Evolutionary conservation across 768 basidiomycete genomes (phyloP), one percentile per base, ranked within the genome.

Genomic region (Rhizopogon vinicolor): DNA sequence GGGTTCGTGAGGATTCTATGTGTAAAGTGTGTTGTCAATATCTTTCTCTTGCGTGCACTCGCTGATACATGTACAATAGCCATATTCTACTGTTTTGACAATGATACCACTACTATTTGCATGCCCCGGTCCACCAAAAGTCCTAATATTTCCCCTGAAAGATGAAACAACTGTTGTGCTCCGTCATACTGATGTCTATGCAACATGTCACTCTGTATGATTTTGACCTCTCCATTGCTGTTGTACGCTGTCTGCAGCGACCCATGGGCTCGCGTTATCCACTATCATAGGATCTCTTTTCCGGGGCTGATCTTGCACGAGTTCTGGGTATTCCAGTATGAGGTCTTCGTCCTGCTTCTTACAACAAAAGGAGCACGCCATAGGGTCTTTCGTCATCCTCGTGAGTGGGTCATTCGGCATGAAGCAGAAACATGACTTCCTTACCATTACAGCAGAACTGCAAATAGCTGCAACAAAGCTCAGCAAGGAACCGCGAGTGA

Each of bases 221-320:
- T 44, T 14, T n/a, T 46, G 43, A n/a, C 33, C 29, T 46, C 42
- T 37, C 22, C 48, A 12, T 13, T 51, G 40, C 22, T 44, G 3
- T 25, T 13, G 9, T 5, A 2, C 19, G 13, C 14, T 16, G 19
- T 49, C 7, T 13, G 35, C 37, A 14, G 19, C 18, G 7, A 18
- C 18, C 50, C 28, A 19, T 13, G 3, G 33, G 7, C 14, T 9
- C 3, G 6, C n/a, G 22, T 18, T 7, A 33, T 35, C 37, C 41
- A 57, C 43, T 54, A 44, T 51, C 63, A 63, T 67, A 9, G 29
- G 22, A 10, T 55, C 49, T 3, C 33, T 42, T 16, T 46, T 46
- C n/a, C 28, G 54, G 25, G 58, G 66, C 37, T 65, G 65, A 9
- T 59, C 41, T 19, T 60, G 57, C 45, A 65, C 58, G 4, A 65